Evolutionary conservation across 2,329 filamentous ascomycete genomes (phyloP), one percentile per base, ranked within the genome.

Genomic region (Penicillium paneum): DNA sequence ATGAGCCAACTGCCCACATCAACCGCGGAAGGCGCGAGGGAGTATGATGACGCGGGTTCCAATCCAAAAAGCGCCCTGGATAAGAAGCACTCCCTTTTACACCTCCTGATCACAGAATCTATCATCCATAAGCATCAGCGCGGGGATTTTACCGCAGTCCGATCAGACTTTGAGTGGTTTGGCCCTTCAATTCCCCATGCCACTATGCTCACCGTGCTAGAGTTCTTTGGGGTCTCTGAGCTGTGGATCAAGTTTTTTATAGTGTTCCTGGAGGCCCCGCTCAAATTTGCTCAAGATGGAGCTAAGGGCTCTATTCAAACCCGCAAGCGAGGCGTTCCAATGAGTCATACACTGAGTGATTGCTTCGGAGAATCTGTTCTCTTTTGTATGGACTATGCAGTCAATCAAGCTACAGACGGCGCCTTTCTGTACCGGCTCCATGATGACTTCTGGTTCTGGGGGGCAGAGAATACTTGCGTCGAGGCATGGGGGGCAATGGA

Each of bases 381-480:
- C 0, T 88, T 88, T 63, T 84, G 82, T 55, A 79, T 88, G 60
- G 86, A 88, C 63, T 84, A 83, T 62, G 77, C 84, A 0, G 78
- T 88, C 52, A 88, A 87, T 53, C 79, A 82, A 55, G 70, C 74
- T 1, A 83, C 84, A 0, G 57, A 73, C 6, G 83, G 83, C 0
- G 71, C 74, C 1, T 74, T 78, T n/a, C 68, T 88, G 11, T 85
- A 85, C 66, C 81, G 86, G 12, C 74, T 87, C 35, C 80, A 86
- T 48, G 85, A 87, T 58, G 84, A 88, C 59, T 76, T 87, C 48
- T 88, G 84, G 85, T 84, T 87, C 65, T 88, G 84, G 84, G 79
- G 80, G 8, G 75, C 82, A 6, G 79, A 84, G 44, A 58, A 72
- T 3, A 75, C 72, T 3, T 81, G 80, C n/a, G 75, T 79, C 21